These are phyloP conservation scores for Oxyria digyna DNA, from an alignment of 148 eudicot species.

Conservation along the genomic window DNA sequence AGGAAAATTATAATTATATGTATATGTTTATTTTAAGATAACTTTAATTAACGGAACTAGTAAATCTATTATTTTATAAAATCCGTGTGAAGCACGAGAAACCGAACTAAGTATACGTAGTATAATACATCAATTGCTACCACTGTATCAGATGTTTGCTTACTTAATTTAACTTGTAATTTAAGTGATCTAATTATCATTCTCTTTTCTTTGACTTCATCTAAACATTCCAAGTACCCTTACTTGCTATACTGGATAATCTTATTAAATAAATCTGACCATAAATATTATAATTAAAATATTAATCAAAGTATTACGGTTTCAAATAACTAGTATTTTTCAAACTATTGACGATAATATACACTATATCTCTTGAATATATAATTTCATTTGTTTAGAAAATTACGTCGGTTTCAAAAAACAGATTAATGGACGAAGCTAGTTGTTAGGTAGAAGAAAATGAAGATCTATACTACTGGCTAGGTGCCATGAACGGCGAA, in stretches of 20 bases:
- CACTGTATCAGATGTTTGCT: not conserved
- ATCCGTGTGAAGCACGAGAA: too few relatives aligned
- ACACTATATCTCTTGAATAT: not conserved
- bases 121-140: not conserved
- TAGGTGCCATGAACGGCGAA: not conserved
- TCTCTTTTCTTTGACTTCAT: not conserved
- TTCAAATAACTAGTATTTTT: too few relatives aligned
- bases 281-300: not conserved
- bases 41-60: too few relatives aligned
- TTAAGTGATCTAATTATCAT: not conserved
- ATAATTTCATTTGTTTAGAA: not conserved
- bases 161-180: not conserved
- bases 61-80: too few relatives aligned
- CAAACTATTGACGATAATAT: not conserved
- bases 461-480: not conserved
- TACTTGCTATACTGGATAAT: not conserved
- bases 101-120: too few relatives aligned
- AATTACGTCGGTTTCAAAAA: not conserved
- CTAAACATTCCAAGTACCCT: not conserved
- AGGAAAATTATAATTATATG: too few relatives aligned
- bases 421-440: not conserved
- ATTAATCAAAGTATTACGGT: too few relatives aligned
- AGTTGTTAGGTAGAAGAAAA: not conserved
- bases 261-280: not conserved
- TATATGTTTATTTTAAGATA: too few relatives aligned